phyloP scores from a whole-genome alignment of 179 eudicot genomes.

The Vitellaria paradoxa region DNA sequence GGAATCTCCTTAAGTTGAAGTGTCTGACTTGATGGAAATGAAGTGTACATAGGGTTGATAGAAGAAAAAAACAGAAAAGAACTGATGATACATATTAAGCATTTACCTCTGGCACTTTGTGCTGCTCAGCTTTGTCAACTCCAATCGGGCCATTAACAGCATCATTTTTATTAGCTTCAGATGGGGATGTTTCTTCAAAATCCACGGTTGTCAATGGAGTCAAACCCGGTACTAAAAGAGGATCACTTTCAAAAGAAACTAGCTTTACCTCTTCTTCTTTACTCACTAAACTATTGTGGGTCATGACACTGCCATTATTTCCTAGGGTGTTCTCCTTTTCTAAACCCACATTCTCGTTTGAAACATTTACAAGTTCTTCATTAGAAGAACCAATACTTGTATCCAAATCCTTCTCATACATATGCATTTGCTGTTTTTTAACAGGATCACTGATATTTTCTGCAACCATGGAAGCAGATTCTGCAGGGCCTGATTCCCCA shows the following conservation, averaged over 20 bases:
- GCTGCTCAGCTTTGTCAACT: constrained; percentile 17
- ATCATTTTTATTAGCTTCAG: neutral
- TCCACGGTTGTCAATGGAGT: constrained; percentile 19
- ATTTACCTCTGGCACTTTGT: constrained; percentile 39
- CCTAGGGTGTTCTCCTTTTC: neutral
- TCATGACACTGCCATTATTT: constrained; percentile 6
- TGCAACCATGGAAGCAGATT: constrained; percentile 15
- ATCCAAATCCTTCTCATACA: neutral
- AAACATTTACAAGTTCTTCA: neutral
- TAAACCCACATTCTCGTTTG: neutral
- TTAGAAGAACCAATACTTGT: too few species aligned
- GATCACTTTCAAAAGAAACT: constrained; percentile 26
- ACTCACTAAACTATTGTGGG: neutral
- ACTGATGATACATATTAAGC: neutral
- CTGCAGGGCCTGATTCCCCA: neutral
- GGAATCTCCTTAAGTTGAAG: neutral
- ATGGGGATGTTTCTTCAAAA: constrained; percentile 17
- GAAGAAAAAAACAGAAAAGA: neutral
- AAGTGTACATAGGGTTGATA: neutral
- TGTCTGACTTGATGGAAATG: neutral
- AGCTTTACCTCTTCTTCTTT: constrained; percentile 24
- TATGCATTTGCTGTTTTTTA: neutral
- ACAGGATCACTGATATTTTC: constrained; percentile 17
- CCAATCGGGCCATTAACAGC: constrained; percentile 6
- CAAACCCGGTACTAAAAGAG: constrained; percentile 56